phyloP scores from a whole-genome alignment of 768 basidiomycete genomes.

The Lactarius hengduanensis region DNA sequence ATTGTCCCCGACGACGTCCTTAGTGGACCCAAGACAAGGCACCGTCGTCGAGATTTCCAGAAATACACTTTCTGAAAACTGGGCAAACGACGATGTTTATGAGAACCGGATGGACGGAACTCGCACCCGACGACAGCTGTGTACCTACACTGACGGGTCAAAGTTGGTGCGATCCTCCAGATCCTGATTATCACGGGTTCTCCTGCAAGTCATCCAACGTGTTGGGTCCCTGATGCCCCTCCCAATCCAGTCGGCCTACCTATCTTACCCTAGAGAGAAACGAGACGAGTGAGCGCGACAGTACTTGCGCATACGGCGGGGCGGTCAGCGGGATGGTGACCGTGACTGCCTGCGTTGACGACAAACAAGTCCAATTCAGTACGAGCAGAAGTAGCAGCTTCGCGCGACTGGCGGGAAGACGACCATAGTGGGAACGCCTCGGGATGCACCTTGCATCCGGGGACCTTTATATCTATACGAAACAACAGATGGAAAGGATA shows the following conservation, averaged over 20 bases:
- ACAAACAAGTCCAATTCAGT: background rate
- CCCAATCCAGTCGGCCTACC: conserved; percentile 69
- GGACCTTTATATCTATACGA: background rate
- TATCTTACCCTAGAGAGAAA: conserved; percentile 71
- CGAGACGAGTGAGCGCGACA: conserved; percentile 42
- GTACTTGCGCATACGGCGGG: conserved; percentile 2
- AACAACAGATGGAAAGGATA: background rate
- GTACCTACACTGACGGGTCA: conserved; percentile 46
- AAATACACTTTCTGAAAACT: conserved; percentile 51
- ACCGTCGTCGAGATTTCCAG: conserved; percentile 47
- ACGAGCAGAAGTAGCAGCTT: conserved; percentile 3
- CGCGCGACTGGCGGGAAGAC: background rate
- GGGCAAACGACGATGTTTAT: background rate
- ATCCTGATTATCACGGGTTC: conserved; percentile 57
- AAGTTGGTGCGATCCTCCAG: conserved; percentile 58
- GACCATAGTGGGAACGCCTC: background rate
- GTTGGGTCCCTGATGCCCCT: conserved; percentile 50
- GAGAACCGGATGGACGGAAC: background rate
- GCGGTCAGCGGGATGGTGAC: conserved; percentile 17
- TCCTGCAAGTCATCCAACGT: conserved; percentile 56
- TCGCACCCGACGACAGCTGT: background rate
- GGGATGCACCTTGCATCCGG: background rate
- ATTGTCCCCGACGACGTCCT: conserved; percentile 55
- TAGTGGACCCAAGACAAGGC: conserved; percentile 67
- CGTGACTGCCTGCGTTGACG: conserved; percentile 9